A percentile compares a stretch with the other conserved stretches of the same genome.
Evolutionary conservation across 305 asterid species (phyloP).

Genomic region (Fraxinus floribunda): DNA sequence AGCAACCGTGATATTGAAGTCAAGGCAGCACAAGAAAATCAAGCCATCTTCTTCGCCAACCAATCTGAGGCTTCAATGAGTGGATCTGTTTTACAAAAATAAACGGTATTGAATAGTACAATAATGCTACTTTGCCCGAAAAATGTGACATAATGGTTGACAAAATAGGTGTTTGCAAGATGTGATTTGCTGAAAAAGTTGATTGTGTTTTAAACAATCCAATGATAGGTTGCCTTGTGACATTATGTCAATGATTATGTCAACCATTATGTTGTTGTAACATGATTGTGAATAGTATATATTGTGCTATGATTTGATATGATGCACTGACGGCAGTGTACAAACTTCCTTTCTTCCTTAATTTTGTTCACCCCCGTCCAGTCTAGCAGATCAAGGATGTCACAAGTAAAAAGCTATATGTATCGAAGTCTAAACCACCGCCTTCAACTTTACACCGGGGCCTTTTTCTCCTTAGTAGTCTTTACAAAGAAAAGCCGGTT

Average conservation of each 20-base stretch:
- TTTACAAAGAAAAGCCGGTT: neutral
- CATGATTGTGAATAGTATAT: no score
- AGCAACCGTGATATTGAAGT: neutral
- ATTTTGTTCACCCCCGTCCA: neutral
- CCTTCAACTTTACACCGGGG: neutral
- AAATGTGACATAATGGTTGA: no score
- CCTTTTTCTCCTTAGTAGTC: neutral
- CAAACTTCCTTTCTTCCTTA: neutral
- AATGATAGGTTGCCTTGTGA: no score
- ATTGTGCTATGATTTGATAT: neutral
- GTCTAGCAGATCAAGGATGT: neutral
- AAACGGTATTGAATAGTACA: neutral
- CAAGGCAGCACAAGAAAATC: conserved; percentile 8
- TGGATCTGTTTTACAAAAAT: neutral
- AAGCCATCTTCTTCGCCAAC: neutral
- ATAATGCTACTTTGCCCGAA: no score
- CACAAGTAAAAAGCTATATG: neutral
- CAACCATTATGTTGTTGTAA: no score
- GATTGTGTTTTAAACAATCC: no score
- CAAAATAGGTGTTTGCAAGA: no score
- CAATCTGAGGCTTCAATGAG: neutral
- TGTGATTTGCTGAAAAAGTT: no score
- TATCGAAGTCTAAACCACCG: neutral
- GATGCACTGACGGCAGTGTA: neutral
- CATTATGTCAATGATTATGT: no score